Base-by-base conservation (phyloP, 2,329 filamentous ascomycete species). In the Pseudogymnoascus sp. region DNA sequence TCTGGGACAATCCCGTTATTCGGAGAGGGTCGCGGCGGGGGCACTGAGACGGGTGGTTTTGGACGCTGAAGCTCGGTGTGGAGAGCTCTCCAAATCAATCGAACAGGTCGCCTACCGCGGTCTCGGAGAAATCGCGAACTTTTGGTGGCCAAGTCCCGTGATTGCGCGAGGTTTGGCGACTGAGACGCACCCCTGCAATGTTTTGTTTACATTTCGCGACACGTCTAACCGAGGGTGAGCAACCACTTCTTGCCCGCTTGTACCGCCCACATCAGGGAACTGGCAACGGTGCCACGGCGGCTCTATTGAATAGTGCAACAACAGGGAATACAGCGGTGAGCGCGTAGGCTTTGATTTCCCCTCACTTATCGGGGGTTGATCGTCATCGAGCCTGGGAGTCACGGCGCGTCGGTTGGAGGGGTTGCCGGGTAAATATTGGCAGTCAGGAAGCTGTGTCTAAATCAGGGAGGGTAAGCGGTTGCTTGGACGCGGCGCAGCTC, bases 131-230 rank as follows among this genome's bases (percentile, higher is more conserved):
- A 50, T 53, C 47, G 47, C 15, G 28, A 33, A 11, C 47, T 12
- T 7, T 53, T 53, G 25, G 25, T 33, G 47, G 28, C 47, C 30
- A 50, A 53, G 47, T 53, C 47, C 47, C 47, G 47, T 53, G 47
- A 53, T 53, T 53, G 47, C 47, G 47, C 47, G 47, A 53, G 47
- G 33, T 53, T 53, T 53, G 47, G 47, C 47, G 47, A 53, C 47
- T 53, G 28, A 53, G 25, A 53, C 47, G 12, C 18, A 53, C 28
- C 47, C 47, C 47, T 53, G 47, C 28, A 35, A 53, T 53, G 47
- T 53, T 53, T 53, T 53, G 47, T 53, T 53, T 53, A 53, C 47
- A 33, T 33, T 53, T 53, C 47, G 47, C 33, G 47, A 53, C 47
- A 53, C 47, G 47, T 53, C 47, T 53, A 53, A 53, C 47, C 47